Base-by-base conservation (phyloP, 495 filamentous ascomycete species). In the Aspergillus avenaceus region DNA sequence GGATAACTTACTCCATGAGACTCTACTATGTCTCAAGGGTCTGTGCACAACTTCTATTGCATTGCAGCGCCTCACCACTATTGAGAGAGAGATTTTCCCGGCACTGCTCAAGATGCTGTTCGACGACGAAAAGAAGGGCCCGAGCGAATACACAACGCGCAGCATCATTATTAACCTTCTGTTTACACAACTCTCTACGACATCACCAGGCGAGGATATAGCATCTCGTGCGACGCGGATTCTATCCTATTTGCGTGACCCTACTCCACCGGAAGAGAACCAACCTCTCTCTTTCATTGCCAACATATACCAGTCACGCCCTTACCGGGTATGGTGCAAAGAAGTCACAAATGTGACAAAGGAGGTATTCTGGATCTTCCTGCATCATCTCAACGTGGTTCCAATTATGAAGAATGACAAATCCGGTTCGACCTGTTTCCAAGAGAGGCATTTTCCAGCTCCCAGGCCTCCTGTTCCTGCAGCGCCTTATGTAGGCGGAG, bases 301-400 rank as follows among this genome's bases (percentile, higher is more conserved):
- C 19, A 84, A 89, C 29, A 97, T 97, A 73, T 86, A 88, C 55
- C 84, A 86, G 27, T 81, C 88, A 24, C 81, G 93, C 0, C 93
- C 93, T 0, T 98, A 96, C 61, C 84, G 86, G 9, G 82, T 95
- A 11, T 98, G 93, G 93, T 87, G 84, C 71, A 92, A 90, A 66
- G 93, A 98, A 64, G 83, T 92, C 14, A 83, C 82, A 43, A 89
- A 86, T 55, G 91, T 97, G 37, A 96, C 90, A 27, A 97, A 97
- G 67, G 93, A 98, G 65, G 93, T 97, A 23, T 98, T 98, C 66
- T 98, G 93, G 93, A 98, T 98, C 61, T 98, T 97, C 71, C 76
- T 97, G 47, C 93, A 98, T 63, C 84, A 91, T 49, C 71, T 92
- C 41, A 97, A 97, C 56, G 84, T 97, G 50, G 80, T 98, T 44